phyloP scores from a whole-genome alignment of 2,329 filamentous ascomycete genomes.

The Stagonosporopsis vannaccii region DNA sequence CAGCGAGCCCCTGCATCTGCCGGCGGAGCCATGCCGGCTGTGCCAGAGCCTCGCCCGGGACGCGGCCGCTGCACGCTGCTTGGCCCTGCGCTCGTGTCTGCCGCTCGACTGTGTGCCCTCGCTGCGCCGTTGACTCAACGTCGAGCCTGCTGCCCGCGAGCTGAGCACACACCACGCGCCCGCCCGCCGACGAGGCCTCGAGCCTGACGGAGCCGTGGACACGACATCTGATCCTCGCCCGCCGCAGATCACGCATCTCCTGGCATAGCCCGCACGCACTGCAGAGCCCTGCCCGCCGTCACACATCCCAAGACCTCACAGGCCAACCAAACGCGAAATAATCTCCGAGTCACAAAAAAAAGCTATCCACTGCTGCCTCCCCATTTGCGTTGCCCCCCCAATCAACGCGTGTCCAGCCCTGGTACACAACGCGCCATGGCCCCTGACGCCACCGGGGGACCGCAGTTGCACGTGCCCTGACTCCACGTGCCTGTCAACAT shows the following conservation, averaged over 20 bases:
- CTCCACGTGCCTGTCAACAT: background rate
- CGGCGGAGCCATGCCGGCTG: background rate
- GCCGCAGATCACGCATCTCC: slow-evolving; percentile 3
- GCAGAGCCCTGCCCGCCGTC: slow-evolving; percentile 1
- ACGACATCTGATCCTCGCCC: background rate
- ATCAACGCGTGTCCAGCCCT: slow-evolving; percentile 14
- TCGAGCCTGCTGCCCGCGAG: background rate
- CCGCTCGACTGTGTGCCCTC: background rate
- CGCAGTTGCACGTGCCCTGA: slow-evolving; percentile 9
- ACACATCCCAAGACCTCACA: too few species aligned
- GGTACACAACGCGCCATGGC: background rate
- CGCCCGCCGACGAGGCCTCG: too few species aligned
- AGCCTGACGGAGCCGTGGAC: too few species aligned
- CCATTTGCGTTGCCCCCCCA: slow-evolving; percentile 19
- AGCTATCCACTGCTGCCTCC: slow-evolving; percentile 11
- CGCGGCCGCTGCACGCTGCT: slow-evolving; percentile 5
- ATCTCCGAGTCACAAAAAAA: slow-evolving; percentile 35
- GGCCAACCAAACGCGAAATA: slow-evolving; percentile 16
- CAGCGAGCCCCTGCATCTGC: slow-evolving; percentile 11
- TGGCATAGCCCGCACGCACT: background rate
- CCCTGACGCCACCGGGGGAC: background rate
- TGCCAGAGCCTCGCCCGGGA: slow-evolving; percentile 2
- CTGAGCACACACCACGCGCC: too few species aligned
- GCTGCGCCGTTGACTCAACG: background rate
- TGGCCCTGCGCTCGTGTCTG: background rate